A percentile compares a stretch with the other conserved stretches of the same genome.
Conservation (phyloP, 306 rosid species). For the Cyamopsis tetragonoloba region DNA sequence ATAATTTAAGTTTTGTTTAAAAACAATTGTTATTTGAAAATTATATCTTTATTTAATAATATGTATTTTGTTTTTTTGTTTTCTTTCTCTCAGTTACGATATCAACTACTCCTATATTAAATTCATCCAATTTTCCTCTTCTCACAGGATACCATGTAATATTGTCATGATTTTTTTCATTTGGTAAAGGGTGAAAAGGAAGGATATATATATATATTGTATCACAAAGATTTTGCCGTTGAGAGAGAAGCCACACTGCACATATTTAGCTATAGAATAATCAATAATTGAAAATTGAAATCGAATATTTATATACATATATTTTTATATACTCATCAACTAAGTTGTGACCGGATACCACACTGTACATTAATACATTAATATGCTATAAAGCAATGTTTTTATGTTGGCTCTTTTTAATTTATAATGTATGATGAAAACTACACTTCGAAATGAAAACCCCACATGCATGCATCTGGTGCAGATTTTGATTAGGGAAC, state of each 20-base stretch:
- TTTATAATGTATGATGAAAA: background rate
- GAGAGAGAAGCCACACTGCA: constrained; percentile 7
- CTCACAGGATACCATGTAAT: background rate
- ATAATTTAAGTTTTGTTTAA: too few relatives aligned
- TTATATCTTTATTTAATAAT: too few relatives aligned
- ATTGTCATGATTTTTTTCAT: background rate
- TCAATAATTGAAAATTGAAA: too few relatives aligned
- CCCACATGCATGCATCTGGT: constrained; percentile 17
- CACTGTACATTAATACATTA: too few relatives aligned
- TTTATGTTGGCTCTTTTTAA: background rate
- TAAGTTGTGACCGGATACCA: too few relatives aligned
- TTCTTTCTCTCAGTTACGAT: too few relatives aligned
- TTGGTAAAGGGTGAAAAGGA: constrained; percentile 4
- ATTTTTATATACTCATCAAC: too few relatives aligned
- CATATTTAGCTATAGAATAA: too few relatives aligned
- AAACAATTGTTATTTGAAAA: too few relatives aligned
- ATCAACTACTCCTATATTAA: too few relatives aligned
- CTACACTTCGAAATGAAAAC: background rate
- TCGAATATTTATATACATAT: too few relatives aligned
- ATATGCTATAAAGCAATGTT: background rate
- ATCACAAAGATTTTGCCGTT: background rate
- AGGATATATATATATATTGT: background rate
- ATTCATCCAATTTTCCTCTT: background rate
- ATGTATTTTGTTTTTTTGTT: too few relatives aligned
- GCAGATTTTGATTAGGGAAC: constrained; percentile 3